Percentiles rank a stretch among this genome's conserved stretches.
phyloP scores from a whole-genome alignment of 352 stramenopile genomes.

The Hyaloperonospora brassicae region DNA sequence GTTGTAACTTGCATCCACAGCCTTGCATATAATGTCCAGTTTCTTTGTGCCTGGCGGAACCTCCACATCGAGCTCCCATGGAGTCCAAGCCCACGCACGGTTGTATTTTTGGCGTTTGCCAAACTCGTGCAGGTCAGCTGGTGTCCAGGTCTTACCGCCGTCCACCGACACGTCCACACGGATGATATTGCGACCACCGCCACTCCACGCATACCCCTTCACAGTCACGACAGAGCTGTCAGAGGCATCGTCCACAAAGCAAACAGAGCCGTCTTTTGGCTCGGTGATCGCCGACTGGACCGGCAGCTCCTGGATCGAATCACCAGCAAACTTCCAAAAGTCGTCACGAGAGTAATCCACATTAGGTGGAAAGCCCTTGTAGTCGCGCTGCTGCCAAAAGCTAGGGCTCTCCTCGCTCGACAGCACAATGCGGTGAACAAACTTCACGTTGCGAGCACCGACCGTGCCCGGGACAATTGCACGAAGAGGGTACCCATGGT shows the following conservation, averaged over 20 bases:
- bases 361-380: conserved; percentile 85
- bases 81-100: conserved; percentile 92
- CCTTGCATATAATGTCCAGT: conserved; percentile 89
- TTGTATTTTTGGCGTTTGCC: conserved; percentile 83
- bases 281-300: conserved; percentile 88
- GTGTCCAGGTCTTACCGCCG: conserved; percentile 89
- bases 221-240: conserved; percentile 81
- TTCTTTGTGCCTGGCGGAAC: conserved; percentile 72
- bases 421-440: conserved; percentile 88
- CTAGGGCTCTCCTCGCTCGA: conserved; percentile 73
- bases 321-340: conserved; percentile 77
- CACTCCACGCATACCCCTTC: conserved; percentile 91
- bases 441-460: conserved; percentile 96
- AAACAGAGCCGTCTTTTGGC: conserved; percentile 49
- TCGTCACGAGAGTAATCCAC: conserved; percentile 79
- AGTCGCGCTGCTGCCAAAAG: conserved; percentile 91
- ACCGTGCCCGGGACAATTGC: conserved; percentile 93
- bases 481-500: conserved; percentile 95
- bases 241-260: conserved; percentile 40
- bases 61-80: conserved; percentile 91
- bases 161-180: conserved; percentile 94
- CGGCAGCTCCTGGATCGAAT: conserved; percentile 88
- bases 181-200: conserved; percentile 92
- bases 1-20: conserved; percentile 93
- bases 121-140: conserved; percentile 80